Percentiles rank a stretch among this genome's conserved stretches.
phyloP scores from a whole-genome alignment of 1,284 basidiomycete species.

The Ceratobasidium sp. region DNA sequence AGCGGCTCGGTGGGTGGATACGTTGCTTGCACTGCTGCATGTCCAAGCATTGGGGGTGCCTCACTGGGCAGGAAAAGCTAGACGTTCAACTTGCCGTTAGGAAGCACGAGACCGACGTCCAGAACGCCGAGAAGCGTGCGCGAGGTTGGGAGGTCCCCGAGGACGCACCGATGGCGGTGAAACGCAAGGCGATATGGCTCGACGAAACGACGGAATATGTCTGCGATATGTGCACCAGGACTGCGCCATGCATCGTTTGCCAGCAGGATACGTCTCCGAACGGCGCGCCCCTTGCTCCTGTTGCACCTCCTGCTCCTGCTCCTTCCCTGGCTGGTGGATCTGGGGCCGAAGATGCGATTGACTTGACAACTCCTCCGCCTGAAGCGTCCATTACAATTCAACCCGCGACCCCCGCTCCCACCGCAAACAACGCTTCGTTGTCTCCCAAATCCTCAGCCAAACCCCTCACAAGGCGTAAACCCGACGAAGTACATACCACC shows the following conservation, averaged over 20 bases:
- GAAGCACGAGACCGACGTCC: constrained; percentile 53
- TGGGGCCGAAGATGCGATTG: constrained; percentile 30
- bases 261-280: constrained; percentile 65
- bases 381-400: constrained; percentile 12
- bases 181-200: constrained; percentile 61
- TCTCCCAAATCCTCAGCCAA: constrained; percentile 39
- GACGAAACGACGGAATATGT: constrained; percentile 81
- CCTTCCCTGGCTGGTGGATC: constrained; percentile 30
- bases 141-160: constrained; percentile 51
- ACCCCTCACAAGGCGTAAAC: constrained; percentile 26
- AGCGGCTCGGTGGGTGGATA: constrained; percentile 83
- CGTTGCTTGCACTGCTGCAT: constrained; percentile 85
- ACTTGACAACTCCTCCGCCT: constrained; percentile 45
- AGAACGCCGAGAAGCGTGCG: constrained; percentile 48
- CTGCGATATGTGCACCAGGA: constrained; percentile 80
- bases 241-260: constrained; percentile 83
- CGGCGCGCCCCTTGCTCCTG: constrained; percentile 55
- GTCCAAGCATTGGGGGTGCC: constrained; percentile 83
- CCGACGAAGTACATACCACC: constrained; percentile 42
- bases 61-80: constrained; percentile 72
- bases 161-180: constrained; percentile 52
- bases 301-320: constrained; percentile 32
- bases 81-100: constrained; percentile 77
- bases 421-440: background rate
- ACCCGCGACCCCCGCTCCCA: constrained; percentile 6